Evolutionary conservation across 805 yeast genomes (phyloP).

Genomic region (Ogataea nitratoaversa): DNA sequence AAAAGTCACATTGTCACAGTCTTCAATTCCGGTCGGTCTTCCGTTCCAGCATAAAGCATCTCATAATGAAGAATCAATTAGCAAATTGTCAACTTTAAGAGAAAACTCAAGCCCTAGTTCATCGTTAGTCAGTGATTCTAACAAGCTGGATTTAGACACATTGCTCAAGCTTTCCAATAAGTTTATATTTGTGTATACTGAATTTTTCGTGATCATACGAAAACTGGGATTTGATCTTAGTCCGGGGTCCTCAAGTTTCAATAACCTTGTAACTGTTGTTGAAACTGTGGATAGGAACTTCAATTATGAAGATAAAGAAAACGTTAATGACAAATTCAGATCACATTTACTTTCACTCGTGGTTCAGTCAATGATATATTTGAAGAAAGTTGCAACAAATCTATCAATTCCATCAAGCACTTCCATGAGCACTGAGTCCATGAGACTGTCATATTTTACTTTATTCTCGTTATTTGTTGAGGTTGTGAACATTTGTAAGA

Average conservation of each 20-base stretch:
- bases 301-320: constrained; percentile 10
- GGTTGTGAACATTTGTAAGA: constrained; percentile 20
- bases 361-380: constrained; percentile 19
- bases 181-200: constrained; percentile 19
- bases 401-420: constrained; percentile 10
- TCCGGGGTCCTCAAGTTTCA: constrained; percentile 13
- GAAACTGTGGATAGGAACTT: constrained; percentile 18
- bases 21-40: constrained; percentile 1
- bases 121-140: not conserved
- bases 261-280: constrained; percentile 13
- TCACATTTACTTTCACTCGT: constrained; percentile 16
- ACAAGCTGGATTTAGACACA: constrained; percentile 6
- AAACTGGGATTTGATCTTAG: constrained; percentile 13
- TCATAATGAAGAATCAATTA: not conserved
- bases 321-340: constrained; percentile 9
- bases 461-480: constrained; percentile 28
- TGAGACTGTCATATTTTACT: constrained; percentile 25
- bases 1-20: constrained; percentile 16
- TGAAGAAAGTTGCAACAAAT: constrained; percentile 17
- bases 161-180: constrained; percentile 20
- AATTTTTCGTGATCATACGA: constrained; percentile 13
- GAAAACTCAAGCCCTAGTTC: constrained; percentile 10
- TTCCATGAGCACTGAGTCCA: constrained; percentile 10
- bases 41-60: constrained; percentile 5
- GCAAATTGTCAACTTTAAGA: constrained; percentile 13